A percentile compares a stretch with the other conserved stretches of the same genome.
phyloP scores from a whole-genome alignment of 2,329 filamentous ascomycete genomes.

The Bipolaris sorokiniana region DNA sequence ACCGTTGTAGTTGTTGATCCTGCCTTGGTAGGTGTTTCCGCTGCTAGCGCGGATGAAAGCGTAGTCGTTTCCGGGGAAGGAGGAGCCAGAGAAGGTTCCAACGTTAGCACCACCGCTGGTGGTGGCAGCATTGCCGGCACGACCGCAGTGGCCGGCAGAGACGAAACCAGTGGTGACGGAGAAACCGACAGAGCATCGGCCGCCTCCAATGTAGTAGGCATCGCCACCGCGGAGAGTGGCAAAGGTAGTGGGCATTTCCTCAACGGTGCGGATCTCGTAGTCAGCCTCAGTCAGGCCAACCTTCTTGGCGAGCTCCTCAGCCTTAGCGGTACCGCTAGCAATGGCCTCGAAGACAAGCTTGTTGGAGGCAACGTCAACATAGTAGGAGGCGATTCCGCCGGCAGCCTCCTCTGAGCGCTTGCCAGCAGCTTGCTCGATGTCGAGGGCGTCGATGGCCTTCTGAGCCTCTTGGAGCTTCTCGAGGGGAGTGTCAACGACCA shows the following conservation, averaged over 20 bases:
- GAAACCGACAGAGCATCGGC: conserved; percentile 52
- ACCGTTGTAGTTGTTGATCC: conserved; percentile 45
- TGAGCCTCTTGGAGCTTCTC: conserved; percentile 49
- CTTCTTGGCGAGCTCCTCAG: conserved; percentile 46
- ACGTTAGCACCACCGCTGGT: conserved; percentile 42
- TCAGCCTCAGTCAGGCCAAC: conserved; percentile 48
- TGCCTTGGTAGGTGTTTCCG: conserved; percentile 40
- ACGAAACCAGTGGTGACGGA: conserved; percentile 52
- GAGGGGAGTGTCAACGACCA: conserved; percentile 45
- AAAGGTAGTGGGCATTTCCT: conserved; percentile 44
- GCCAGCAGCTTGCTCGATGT: no score
- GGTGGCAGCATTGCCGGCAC: conserved; percentile 38
- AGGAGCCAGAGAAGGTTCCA: conserved; percentile 48
- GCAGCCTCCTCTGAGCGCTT: conserved; percentile 30
- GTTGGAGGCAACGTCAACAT: conserved; percentile 51
- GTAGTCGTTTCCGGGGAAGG: conserved; percentile 53
- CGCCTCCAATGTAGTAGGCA: conserved; percentile 46
- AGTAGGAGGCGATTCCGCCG: conserved; percentile 48
- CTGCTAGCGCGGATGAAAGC: conserved; percentile 46
- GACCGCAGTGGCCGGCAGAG: conserved; percentile 51
- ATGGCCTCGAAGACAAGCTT: conserved; percentile 52
- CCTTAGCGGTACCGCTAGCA: conserved; percentile 44
- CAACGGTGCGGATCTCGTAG: conserved; percentile 48
- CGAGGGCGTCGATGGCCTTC: conserved; percentile 48
- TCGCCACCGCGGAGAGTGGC: conserved; percentile 49